Evolutionary conservation across 2,329 filamentous ascomycete genomes (phyloP), one percentile per base, ranked within the genome.

Genomic region (Pseudocercospora crystallina): DNA sequence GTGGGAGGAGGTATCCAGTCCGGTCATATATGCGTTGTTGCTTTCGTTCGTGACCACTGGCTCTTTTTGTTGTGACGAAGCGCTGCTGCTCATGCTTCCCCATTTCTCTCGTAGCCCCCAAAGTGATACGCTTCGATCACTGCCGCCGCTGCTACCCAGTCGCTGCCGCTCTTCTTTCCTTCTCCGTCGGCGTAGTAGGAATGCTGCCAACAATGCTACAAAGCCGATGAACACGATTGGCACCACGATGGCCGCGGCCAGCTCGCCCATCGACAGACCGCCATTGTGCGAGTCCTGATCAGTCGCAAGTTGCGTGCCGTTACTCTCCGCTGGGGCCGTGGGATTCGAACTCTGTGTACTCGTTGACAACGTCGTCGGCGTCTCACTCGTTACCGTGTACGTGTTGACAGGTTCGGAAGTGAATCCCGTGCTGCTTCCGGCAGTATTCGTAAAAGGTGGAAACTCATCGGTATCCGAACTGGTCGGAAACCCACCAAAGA

Each of bases 161-260:
- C 34, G 39, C 30, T 42, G 30, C 43, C 47, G 41, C 31, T 47
- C 14, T 26, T 41, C 30, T n/a, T 38, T 35, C 20, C 40, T 29
- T 37, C 30, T 40, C 26, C 60, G 53, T 20, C 59, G 43, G n/a
- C 61, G 61, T 13, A 61, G 43, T 33, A 52, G 54, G 45, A 60
- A 31, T 51, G 58, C 48, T 9, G 45, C 52, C 14, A 58, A 43
- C 3, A 46, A 33, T 30, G 54, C 37, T 5, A 51, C 26, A 2
- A 51, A n/a, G 5, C 56, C 35, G n/a, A 48, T 56, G 33, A 56
- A 29, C 26, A 61, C 32, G 34, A 61, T 53, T 5, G 61, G 61
- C 12, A 61, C 48, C 2, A 56, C 46, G 11, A 64, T 54, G 3
- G 60, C 60, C 9, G 60, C 61, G 5, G 59, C 56, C 3, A 62